Evolutionary conservation across 345 rosid species (phyloP).

Genomic region (Gossypium anomalum): DNA sequence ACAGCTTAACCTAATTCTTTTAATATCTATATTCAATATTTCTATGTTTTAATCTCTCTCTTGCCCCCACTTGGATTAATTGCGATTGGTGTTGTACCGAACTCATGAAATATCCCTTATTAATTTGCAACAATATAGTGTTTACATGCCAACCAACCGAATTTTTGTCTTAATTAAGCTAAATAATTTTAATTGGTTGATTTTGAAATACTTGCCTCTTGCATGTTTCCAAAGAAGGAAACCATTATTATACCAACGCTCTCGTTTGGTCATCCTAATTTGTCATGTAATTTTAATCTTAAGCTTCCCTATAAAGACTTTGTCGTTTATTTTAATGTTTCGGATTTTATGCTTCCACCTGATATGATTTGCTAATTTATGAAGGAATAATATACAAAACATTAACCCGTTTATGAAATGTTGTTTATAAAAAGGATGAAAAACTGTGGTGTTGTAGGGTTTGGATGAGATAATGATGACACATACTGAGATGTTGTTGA

Average conservation of each 20-base stretch:
- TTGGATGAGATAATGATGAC: not conserved
- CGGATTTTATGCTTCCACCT: too few relatives aligned
- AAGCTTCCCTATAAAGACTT: too few relatives aligned
- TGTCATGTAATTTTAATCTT: too few relatives aligned
- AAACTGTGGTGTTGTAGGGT: not conserved
- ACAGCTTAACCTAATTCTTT: not conserved
- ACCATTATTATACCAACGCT: too few relatives aligned
- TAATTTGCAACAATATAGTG: not conserved
- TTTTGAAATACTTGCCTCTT: too few relatives aligned
- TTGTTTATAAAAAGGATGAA: not conserved
- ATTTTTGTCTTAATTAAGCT: not conserved
- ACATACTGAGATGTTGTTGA: not conserved
- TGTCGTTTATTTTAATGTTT: too few relatives aligned
- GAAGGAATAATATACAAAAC: too few relatives aligned
- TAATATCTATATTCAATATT: too few relatives aligned
- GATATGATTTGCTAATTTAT: too few relatives aligned
- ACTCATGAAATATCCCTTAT: not conserved
- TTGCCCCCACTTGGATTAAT: not conserved
- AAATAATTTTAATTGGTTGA: not conserved
- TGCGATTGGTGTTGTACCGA: slow-evolving; percentile 1
- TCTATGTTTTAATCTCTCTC: not conserved
- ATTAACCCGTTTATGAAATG: too few relatives aligned
- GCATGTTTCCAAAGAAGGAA: too few relatives aligned
- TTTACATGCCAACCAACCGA: not conserved
- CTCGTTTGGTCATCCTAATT: too few relatives aligned